Evolutionary conservation across 169 alveolate species (phyloP).

Genomic region (Miamiensis avidus): DNA sequence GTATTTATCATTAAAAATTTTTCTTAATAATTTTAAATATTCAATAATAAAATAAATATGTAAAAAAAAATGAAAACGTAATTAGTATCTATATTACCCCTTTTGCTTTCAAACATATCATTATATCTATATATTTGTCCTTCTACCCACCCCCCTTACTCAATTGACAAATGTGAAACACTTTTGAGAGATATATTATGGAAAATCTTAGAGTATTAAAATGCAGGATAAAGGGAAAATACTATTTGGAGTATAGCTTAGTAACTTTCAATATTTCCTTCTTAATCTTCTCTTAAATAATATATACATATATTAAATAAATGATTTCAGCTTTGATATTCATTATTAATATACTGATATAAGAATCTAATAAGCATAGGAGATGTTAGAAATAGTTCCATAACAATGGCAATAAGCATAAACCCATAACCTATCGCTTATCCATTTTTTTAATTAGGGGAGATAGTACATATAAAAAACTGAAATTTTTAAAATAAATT

Average conservation of each 20-base stretch:
- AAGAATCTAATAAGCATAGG: background rate
- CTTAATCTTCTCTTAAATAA: background rate
- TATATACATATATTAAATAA: background rate
- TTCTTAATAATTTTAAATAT: too few species aligned
- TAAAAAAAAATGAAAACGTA: too few species aligned
- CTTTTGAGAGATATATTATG: background rate
- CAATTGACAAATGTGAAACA: background rate
- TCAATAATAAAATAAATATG: too few species aligned
- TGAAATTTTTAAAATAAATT: too few species aligned
- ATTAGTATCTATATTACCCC: background rate
- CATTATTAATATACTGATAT: too few species aligned
- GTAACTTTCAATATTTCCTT: background rate
- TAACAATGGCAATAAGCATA: background rate
- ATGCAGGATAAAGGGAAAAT: background rate
- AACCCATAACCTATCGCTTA: background rate
- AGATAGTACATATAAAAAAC: background rate
- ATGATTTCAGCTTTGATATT: too few species aligned
- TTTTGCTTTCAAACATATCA: background rate
- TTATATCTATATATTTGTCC: background rate
- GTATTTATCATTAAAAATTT: background rate
- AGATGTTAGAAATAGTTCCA: background rate
- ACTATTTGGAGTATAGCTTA: background rate
- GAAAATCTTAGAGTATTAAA: background rate
- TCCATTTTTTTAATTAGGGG: background rate
- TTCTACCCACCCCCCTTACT: background rate